phyloP scores from a whole-genome alignment of 768 basidiomycete genomes.

The Lyophyllum semitale region DNA sequence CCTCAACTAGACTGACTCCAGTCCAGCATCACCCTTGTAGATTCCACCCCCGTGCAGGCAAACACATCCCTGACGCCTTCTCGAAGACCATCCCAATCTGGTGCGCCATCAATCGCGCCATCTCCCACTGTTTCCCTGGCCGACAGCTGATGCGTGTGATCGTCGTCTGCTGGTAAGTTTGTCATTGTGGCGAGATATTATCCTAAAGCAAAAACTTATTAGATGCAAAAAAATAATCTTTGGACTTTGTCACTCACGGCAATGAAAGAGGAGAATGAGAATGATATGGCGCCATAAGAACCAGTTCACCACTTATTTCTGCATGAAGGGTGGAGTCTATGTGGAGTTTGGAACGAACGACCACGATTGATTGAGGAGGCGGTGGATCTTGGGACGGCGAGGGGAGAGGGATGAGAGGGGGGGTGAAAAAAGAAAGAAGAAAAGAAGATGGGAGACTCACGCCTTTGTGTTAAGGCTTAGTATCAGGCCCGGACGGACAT shows the following conservation, averaged over 20 bases:
- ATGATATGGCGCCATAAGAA: constrained; percentile 73
- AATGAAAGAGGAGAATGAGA: constrained; percentile 68
- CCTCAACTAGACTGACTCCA: constrained; percentile 1
- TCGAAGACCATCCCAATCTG: constrained; percentile 94
- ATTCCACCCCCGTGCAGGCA: constrained; percentile 92
- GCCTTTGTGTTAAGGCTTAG: too few species aligned
- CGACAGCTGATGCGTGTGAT: constrained; percentile 83
- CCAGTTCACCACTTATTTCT: constrained; percentile 69
- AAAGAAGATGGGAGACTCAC: too few species aligned
- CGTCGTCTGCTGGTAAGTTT: constrained; percentile 72
- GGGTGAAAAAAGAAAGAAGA: too few species aligned
- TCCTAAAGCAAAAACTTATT: constrained; percentile 43
- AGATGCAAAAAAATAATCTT: constrained; percentile 11
- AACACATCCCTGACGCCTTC: constrained; percentile 91
- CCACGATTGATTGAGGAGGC: constrained; percentile 50
- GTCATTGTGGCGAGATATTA: constrained; percentile 83
- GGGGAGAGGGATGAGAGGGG: too few species aligned
- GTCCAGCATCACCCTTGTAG: constrained; percentile 79
- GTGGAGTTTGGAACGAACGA: constrained; percentile 57
- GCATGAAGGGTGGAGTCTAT: constrained; percentile 56
- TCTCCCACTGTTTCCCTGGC: constrained; percentile 36
- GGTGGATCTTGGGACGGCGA: too few species aligned
- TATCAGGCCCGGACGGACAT: too few species aligned
- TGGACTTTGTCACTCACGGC: constrained; percentile 48
- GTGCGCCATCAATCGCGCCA: constrained; percentile 85